These are phyloP conservation scores for Mollisiaceae sp. DNA, from an alignment of 2,329 filamentous ascomycete species.

Conservation along the genomic window DNA sequence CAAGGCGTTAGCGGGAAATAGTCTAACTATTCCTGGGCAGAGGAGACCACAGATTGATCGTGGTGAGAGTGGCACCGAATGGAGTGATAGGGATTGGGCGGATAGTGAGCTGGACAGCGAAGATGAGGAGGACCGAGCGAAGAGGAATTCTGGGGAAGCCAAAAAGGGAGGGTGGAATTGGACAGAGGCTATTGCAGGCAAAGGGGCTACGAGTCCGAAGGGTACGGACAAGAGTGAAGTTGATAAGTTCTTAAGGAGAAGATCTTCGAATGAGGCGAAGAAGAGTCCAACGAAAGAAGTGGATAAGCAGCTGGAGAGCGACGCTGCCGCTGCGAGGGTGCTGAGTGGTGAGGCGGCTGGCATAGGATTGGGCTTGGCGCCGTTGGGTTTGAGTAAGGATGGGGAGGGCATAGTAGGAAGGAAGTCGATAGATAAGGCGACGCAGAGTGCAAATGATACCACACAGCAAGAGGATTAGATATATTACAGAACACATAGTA, in stretches of 20 bases:
- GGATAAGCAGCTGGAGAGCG: slow-evolving; percentile 15
- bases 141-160: slow-evolving; percentile 23
- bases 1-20: slow-evolving; percentile 21
- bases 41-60: slow-evolving; percentile 26
- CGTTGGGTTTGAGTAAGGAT: background rate
- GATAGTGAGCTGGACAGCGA: slow-evolving; percentile 58
- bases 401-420: background rate
- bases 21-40: slow-evolving; percentile 7
- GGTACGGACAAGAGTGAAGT: slow-evolving; percentile 34
- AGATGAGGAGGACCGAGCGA: slow-evolving; percentile 47
- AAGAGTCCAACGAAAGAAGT: background rate
- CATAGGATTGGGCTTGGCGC: slow-evolving; percentile 16
- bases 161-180: slow-evolving; percentile 52
- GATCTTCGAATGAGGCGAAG: background rate
- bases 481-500: too few relatives aligned
- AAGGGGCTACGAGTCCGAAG: slow-evolving; percentile 37
- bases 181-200: slow-evolving; percentile 60
- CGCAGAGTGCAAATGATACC: background rate
- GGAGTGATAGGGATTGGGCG: slow-evolving; percentile 70
- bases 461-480: background rate
- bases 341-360: slow-evolving; percentile 22
- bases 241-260: slow-evolving; percentile 34
- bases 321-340: slow-evolving; percentile 21
- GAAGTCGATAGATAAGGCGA: background rate
- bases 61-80: slow-evolving; percentile 57